Evolutionary conservation across 208 protist species (phyloP).

Genomic region (Wallacemonas rigidus): DNA sequence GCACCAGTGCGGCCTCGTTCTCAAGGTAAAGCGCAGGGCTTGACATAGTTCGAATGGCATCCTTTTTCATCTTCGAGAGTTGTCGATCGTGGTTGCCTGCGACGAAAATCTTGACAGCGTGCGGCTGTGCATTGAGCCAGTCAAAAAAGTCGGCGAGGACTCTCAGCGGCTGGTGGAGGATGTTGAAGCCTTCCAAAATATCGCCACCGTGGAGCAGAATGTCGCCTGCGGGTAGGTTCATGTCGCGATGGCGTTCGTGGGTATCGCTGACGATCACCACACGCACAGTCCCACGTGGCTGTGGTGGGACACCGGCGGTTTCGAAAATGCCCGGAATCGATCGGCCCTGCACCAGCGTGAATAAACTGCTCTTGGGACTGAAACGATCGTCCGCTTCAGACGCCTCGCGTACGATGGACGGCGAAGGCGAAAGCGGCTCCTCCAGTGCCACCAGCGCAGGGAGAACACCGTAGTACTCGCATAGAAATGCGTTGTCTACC

Average conservation of each 20-base stretch:
- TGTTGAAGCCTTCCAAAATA: conserved; percentile 46
- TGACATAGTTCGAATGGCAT: conserved; percentile 35
- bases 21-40: conserved; percentile 55
- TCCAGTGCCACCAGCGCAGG: conserved; percentile 23
- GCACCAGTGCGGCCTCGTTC: conserved; percentile 48
- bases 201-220: conserved; percentile 75
- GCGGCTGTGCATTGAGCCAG: conserved; percentile 75
- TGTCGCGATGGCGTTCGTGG: conserved; percentile 54
- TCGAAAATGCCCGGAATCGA: conserved; percentile 7
- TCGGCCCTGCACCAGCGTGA: background rate
- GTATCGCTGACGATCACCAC: conserved; percentile 79
- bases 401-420: background rate
- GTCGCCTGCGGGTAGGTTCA: conserved; percentile 58
- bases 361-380: background rate
- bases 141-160: conserved; percentile 44
- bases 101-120: conserved; percentile 84
- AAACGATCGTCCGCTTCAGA: no score
- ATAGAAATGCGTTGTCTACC: conserved; percentile 17
- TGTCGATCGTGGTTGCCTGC: conserved; percentile 83
- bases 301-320: conserved; percentile 24
- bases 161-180: conserved; percentile 21
- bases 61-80: conserved; percentile 27
- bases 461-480: conserved; percentile 52
- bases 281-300: conserved; percentile 35
- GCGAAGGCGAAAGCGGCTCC: background rate